These are phyloP conservation scores for Fomitopsis serialis DNA, from an alignment of 768 basidiomycete species.

Conservation along the genomic window DNA sequence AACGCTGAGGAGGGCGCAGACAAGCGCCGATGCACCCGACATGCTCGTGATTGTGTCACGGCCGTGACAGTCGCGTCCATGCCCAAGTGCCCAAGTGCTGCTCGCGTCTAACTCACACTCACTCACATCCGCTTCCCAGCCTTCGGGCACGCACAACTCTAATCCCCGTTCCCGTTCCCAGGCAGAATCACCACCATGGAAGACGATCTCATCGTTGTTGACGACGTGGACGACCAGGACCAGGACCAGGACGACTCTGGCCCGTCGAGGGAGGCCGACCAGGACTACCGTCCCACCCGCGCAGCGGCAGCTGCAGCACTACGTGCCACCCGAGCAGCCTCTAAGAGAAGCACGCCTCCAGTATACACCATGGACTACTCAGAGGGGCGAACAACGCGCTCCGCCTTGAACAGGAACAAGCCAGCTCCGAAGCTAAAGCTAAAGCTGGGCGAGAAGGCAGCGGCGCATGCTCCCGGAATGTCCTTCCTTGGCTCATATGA, in stretches of 20 bases:
- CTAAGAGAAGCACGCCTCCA: slow-evolving; percentile 15
- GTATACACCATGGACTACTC: slow-evolving; percentile 16
- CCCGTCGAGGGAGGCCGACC: slow-evolving; percentile 2
- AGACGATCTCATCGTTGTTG: slow-evolving; percentile 23
- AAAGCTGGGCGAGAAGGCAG: slow-evolving; percentile 80
- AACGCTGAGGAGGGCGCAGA: no score
- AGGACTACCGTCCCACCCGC: slow-evolving; percentile 9
- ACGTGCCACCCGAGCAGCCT: slow-evolving; percentile 10
- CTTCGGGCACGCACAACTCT: background rate
- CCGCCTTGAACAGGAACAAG: slow-evolving; percentile 13
- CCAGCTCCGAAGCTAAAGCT: slow-evolving; percentile 73
- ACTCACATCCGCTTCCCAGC: no score
- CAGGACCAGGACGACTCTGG: slow-evolving; percentile 8
- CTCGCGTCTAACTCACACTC: no score
- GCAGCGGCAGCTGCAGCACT: slow-evolving; percentile 14
- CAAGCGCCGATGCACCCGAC: no score
- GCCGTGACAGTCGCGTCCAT: no score
- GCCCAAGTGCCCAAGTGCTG: no score
- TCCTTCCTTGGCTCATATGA: slow-evolving; percentile 91
- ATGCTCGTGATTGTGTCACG: no score
- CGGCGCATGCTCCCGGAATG: slow-evolving; percentile 76
- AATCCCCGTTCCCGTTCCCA: background rate
- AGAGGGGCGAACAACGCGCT: slow-evolving; percentile 20
- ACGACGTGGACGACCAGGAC: slow-evolving; percentile 23
- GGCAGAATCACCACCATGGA: slow-evolving; percentile 4